Conservation (phyloP, 2,329 filamentous ascomycete genomes). For the Monosporascus sp. region DNA sequence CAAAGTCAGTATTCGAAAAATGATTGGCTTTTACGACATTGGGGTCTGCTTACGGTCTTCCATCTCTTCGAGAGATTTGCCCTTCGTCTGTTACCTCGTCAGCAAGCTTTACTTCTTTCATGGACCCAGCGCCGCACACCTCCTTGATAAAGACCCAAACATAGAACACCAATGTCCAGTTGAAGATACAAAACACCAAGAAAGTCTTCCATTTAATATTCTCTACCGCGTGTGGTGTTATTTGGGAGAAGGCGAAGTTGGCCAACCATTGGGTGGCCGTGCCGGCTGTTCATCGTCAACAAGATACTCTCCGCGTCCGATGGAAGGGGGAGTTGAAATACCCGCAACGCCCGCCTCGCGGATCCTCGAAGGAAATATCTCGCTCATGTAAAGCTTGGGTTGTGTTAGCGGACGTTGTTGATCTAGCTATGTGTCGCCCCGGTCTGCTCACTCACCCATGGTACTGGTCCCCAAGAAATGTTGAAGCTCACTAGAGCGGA, state of each 20-base stretch:
- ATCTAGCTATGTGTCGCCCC: not conserved
- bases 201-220: slow-evolving; percentile 44
- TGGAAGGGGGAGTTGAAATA: slow-evolving; percentile 1
- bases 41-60: slow-evolving; percentile 15
- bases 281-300: slow-evolving; percentile 25
- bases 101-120: not conserved
- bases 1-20: not conserved
- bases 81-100: slow-evolving; percentile 24
- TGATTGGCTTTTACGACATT: not conserved
- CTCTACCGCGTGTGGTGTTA: slow-evolving; percentile 42
- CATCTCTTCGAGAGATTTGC: slow-evolving; percentile 39
- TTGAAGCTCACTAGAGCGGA: slow-evolving; percentile 44
- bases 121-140: not conserved
- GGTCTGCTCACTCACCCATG: slow-evolving; percentile 32
- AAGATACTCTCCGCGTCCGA: not conserved
- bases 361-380: slow-evolving; percentile 47
- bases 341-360: slow-evolving; percentile 41
- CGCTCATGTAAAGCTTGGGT: slow-evolving; percentile 36
- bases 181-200: slow-evolving; percentile 44
- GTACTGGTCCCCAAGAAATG: slow-evolving; percentile 46
- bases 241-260: slow-evolving; percentile 43
- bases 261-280: slow-evolving; percentile 46
- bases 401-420: not conserved
- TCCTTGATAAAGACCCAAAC: slow-evolving; percentile 38
- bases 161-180: slow-evolving; percentile 38